Evolutionary conservation across 2,329 filamentous ascomycete genomes (phyloP).

Genomic region (Pyricularia pennisetigena): DNA sequence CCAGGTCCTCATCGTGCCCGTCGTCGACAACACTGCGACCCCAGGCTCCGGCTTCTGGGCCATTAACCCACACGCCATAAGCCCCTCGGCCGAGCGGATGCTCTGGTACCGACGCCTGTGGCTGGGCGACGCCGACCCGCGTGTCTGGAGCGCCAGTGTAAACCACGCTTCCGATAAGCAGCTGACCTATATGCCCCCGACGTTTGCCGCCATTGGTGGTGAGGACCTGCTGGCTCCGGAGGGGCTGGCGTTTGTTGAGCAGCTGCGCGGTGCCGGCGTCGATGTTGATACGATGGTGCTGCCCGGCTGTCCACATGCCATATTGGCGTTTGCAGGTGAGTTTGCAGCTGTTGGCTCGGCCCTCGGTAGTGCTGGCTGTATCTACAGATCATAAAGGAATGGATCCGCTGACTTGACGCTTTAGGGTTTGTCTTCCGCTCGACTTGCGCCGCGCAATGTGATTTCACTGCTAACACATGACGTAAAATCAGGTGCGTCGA

Average conservation of each 20-base stretch:
- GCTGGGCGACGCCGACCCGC: slow-evolving; percentile 15
- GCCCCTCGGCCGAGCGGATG: slow-evolving; percentile 14
- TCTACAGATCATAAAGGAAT: not conserved
- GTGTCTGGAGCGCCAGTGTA: slow-evolving; percentile 21
- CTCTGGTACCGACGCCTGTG: slow-evolving; percentile 24
- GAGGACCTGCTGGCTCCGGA: slow-evolving; percentile 22
- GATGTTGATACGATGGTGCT: slow-evolving; percentile 13
- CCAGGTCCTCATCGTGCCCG: slow-evolving; percentile 1
- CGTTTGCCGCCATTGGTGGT: slow-evolving; percentile 21
- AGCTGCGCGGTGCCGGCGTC: slow-evolving; percentile 10
- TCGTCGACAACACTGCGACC: slow-evolving; percentile 1
- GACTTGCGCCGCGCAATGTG: not conserved
- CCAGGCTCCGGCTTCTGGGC: not conserved
- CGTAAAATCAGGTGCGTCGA: not conserved
- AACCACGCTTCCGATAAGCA: slow-evolving; percentile 15
- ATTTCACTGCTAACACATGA: not conserved
- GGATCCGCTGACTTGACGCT: not conserved
- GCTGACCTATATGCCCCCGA: slow-evolving; percentile 17
- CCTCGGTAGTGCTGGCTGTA: not conserved
- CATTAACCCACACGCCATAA: not conserved
- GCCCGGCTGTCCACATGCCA: slow-evolving; percentile 7
- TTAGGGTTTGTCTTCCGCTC: not conserved
- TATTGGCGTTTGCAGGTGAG: not conserved
- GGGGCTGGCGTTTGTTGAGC: slow-evolving; percentile 17
- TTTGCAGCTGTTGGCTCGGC: not conserved